These are phyloP conservation scores for Luffa aegyptiaca DNA, from an alignment of 306 rosid genomes.

Conservation along the genomic window DNA sequence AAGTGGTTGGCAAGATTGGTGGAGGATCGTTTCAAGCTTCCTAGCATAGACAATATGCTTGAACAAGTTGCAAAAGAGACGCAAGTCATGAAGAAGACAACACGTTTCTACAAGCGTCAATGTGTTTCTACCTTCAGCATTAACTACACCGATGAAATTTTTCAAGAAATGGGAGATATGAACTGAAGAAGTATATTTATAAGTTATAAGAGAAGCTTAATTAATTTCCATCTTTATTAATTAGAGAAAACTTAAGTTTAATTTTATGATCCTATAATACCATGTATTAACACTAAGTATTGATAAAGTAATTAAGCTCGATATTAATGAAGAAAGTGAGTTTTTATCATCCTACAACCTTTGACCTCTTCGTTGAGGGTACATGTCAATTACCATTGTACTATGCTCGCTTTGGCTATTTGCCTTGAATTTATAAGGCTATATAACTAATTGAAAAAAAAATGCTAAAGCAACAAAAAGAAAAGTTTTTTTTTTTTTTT, in stretches of 20 bases:
- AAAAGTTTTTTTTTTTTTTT: no score
- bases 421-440: no score
- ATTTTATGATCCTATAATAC: neutral
- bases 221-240: neutral
- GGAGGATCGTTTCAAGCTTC: constrained; percentile 45
- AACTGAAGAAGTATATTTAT: no score
- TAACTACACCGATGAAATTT: constrained; percentile 47
- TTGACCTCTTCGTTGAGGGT: no score
- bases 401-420: no score
- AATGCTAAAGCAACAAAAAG: no score
- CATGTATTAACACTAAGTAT: neutral
- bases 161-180: constrained; percentile 30
- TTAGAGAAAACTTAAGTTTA: neutral
- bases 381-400: no score
- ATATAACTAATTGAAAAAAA: no score
- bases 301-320: neutral
- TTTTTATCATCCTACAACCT: no score
- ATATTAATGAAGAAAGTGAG: neutral
- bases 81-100: constrained; percentile 37
- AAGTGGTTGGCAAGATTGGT: constrained; percentile 38
- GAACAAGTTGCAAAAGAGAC: constrained; percentile 22
- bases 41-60: constrained; percentile 33
- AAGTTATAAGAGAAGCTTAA: no score
- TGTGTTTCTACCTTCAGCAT: constrained; percentile 61
- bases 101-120: constrained; percentile 41